These are phyloP conservation scores for Austroboletus novae-zelandiae DNA, from an alignment of 1,284 basidiomycete genomes.

Conservation along the genomic window DNA sequence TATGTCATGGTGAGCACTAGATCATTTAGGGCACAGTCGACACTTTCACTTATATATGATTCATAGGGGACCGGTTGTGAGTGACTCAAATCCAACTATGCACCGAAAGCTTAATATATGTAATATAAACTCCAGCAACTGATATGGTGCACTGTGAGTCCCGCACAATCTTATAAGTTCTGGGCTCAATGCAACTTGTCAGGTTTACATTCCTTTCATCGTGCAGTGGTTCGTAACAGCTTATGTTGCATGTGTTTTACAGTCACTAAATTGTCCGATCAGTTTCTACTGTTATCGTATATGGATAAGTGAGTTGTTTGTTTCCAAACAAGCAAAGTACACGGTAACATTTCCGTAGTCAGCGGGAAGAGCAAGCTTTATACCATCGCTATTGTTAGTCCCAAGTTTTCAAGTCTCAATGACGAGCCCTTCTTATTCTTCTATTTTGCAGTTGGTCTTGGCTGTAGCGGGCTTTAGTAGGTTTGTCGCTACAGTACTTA, in stretches of 20 bases:
- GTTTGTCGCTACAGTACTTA: neutral
- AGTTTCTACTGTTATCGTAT: slow-evolving; percentile 19
- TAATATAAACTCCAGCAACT: neutral
- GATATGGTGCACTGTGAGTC: neutral
- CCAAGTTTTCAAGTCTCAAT: neutral
- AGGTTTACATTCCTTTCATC: neutral
- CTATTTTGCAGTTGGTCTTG: neutral
- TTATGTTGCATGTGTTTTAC: neutral
- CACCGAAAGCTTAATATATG: neutral
- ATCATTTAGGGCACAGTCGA: no score
- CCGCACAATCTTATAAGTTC: neutral
- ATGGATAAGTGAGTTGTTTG: slow-evolving; percentile 14
- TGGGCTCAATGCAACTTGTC: neutral
- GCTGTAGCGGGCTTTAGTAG: neutral
- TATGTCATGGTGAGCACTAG: neutral
- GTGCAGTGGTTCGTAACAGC: slow-evolving; percentile 9
- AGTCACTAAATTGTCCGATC: neutral
- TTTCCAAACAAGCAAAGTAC: neutral
- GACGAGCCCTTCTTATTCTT: neutral
- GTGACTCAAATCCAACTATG: neutral
- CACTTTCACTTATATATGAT: neutral
- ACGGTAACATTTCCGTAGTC: slow-evolving; percentile 1
- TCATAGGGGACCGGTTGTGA: neutral
- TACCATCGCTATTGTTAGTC: slow-evolving; percentile 11
- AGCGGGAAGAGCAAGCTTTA: slow-evolving; percentile 12